phyloP scores from a whole-genome alignment of 1,284 basidiomycete species.

The Naganishia liquefaciens region DNA sequence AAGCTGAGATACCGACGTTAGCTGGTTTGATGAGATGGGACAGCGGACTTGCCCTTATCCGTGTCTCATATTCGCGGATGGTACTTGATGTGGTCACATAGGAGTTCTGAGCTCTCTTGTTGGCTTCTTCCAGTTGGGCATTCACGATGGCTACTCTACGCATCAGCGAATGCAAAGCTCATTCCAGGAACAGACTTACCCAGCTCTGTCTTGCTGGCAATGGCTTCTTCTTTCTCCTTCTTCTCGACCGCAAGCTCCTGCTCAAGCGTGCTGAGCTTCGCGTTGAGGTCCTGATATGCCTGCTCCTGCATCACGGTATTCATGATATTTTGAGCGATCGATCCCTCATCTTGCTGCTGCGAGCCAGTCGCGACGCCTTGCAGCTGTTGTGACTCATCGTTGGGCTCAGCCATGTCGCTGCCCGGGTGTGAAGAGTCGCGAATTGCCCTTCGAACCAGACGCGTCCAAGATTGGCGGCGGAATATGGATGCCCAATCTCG shows the following conservation, averaged over 20 bases:
- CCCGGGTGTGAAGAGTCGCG: not conserved
- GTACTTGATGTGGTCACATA: constrained; percentile 23
- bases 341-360: constrained; percentile 16
- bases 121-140: constrained; percentile 30
- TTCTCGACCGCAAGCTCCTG: constrained; percentile 18
- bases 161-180: not conserved
- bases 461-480: not conserved
- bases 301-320: constrained; percentile 32
- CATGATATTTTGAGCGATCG: constrained; percentile 25
- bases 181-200: constrained; percentile 15
- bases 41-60: constrained; percentile 16
- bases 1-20: constrained; percentile 2
- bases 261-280: constrained; percentile 15
- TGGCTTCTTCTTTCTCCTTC: constrained; percentile 26
- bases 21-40: not conserved
- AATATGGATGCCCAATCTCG: no score
- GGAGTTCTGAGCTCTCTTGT: constrained; percentile 9
- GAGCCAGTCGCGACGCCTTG: constrained; percentile 20
- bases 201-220: constrained; percentile 26
- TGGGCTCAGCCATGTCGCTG: constrained; percentile 20
- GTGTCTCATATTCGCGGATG: constrained; percentile 30
- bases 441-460: constrained; percentile 1
- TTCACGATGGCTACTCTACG: constrained; percentile 7
- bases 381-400: constrained; percentile 18
- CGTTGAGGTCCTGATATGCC: constrained; percentile 31